Evolutionary conservation across 495 filamentous ascomycete genomes (phyloP).

Genomic region (Daldinia decipiens): DNA sequence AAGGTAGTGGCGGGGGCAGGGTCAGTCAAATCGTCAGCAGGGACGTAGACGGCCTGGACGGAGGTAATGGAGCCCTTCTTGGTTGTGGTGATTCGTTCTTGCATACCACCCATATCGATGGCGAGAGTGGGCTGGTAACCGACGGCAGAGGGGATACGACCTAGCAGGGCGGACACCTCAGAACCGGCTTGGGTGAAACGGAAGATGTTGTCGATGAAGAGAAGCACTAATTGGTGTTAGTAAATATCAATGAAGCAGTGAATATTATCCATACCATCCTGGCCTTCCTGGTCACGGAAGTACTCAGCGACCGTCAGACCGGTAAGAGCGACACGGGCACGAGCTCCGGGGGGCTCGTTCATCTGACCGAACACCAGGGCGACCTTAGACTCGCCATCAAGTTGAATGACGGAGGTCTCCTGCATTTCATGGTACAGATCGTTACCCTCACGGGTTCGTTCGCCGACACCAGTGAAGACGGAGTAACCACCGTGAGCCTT

Average conservation of each 20-base stretch:
- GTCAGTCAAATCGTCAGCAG: conserved; percentile 99
- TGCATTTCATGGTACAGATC: conserved; percentile 99
- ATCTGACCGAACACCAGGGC: conserved; percentile 99
- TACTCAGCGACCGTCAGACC: conserved; percentile 90
- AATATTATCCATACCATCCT: conserved; percentile 72
- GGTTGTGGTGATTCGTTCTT: conserved; percentile 99
- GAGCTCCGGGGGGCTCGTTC: conserved; percentile 99
- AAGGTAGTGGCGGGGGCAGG: conserved; percentile 99
- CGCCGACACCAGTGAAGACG: conserved; percentile 99
- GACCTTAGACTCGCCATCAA: conserved; percentile 99
- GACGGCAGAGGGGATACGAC: conserved; percentile 99
- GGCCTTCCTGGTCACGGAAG: conserved; percentile 97
- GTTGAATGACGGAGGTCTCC: conserved; percentile 98
- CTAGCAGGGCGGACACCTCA: conserved; percentile 98
- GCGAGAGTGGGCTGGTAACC: conserved; percentile 99
- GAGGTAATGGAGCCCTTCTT: conserved; percentile 99
- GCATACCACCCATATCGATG: conserved; percentile 99
- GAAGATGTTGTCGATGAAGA: conserved; percentile 99
- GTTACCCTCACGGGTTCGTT: conserved; percentile 99
- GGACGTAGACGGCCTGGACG: conserved; percentile 99
- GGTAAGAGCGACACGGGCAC: conserved; percentile 99
- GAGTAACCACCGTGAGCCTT: conserved; percentile 99
- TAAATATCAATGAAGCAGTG: background rate
- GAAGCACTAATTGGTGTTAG: conserved; percentile 71
- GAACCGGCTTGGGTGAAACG: conserved; percentile 99